These are phyloP conservation scores for Lipomyces yarrowii DNA, from an alignment of 1,139 yeast species.

Conservation along the genomic window DNA sequence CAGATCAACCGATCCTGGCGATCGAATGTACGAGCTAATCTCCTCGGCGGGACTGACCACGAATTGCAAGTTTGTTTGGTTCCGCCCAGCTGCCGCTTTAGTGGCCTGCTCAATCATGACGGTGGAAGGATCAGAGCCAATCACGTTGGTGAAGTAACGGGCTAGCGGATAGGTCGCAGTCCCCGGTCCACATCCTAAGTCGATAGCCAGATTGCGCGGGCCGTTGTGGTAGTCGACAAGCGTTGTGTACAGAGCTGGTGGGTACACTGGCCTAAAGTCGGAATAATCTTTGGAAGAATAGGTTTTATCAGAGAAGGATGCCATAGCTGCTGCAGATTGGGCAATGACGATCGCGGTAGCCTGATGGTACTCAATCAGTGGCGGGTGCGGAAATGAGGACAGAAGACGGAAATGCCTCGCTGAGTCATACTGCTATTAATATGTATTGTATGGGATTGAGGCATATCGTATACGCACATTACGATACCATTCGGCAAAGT, in stretches of 20 bases:
- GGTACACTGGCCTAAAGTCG: conserved; percentile 68
- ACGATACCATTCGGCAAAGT: too few relatives aligned
- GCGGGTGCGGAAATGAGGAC: too few relatives aligned
- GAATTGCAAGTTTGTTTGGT: conserved; percentile 36
- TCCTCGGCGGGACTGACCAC: conserved; percentile 31
- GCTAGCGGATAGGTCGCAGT: conserved; percentile 64
- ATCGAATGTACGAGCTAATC: conserved; percentile 34
- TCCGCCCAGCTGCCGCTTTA: conserved; percentile 36
- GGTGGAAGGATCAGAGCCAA: conserved; percentile 69
- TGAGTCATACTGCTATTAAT: too few relatives aligned
- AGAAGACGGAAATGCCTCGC: too few relatives aligned
- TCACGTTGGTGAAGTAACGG: conserved; percentile 49
- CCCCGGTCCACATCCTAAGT: conserved; percentile 87
- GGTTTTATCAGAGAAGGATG: conserved; percentile 57
- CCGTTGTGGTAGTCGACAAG: conserved; percentile 49
- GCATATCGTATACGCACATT: too few relatives aligned
- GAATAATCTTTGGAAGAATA: conserved; percentile 64
- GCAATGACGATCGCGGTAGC: background rate
- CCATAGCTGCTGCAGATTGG: conserved; percentile 9
- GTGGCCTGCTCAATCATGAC: conserved; percentile 62
- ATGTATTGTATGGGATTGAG: too few relatives aligned
- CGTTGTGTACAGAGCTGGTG: conserved; percentile 53
- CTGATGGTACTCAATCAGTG: too few relatives aligned
- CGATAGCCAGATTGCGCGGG: conserved; percentile 51
- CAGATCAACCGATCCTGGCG: conserved; percentile 52